Base-by-base conservation (phyloP, 2,329 filamentous ascomycete genomes). In the Ceratocystis cacaofunesta region DNA sequence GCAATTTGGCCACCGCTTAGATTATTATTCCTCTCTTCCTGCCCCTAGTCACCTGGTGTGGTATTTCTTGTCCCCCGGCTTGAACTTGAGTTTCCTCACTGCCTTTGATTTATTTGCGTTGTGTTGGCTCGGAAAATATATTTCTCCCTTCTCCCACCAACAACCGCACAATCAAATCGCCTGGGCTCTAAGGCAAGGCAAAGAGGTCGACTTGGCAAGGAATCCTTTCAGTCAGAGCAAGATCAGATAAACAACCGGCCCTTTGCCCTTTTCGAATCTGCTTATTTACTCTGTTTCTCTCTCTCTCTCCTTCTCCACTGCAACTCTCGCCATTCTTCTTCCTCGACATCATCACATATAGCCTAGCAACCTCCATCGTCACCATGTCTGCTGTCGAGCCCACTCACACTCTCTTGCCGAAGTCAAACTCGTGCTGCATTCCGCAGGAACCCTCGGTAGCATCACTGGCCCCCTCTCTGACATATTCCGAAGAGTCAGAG, bases 401-500 rank as follows among this genome's bases (percentile, higher is more conserved):
- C 73, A 64, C 70, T 73, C 30, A 70, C 71, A 55, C 69, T 71
- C 30, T 71, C 71, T 67, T 73, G 72, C 74, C 74, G 1, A 73
- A 76, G 66, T 60, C 66, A 66, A 68, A 65, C 69, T 46, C 36
- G 44, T 62, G 76, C 69, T 76, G 75, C 71, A 74, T 78, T 44
- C 57, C 79, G 22, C 74, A 78, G 68, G 78, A 80, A 22, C 65
- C 64, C 28, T 36, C 41, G 1, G 70, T 77, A 1, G 77, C 79
- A 52, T 85, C 83, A 12, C 75, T 79, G 61, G 82, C 82, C 0
- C 84, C 84, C 0, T 85, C 84, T 0, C 78, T 86, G 65, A 85
- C 82, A 65, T 86, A 82, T 70, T 85, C 83, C 15, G 82, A 81
- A 69, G 80, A 84, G 69, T 85, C 83, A 30, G 83, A 85, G 69